Base-by-base conservation (phyloP, 2,329 filamentous ascomycete species). In the Hypoxylon sp. region DNA sequence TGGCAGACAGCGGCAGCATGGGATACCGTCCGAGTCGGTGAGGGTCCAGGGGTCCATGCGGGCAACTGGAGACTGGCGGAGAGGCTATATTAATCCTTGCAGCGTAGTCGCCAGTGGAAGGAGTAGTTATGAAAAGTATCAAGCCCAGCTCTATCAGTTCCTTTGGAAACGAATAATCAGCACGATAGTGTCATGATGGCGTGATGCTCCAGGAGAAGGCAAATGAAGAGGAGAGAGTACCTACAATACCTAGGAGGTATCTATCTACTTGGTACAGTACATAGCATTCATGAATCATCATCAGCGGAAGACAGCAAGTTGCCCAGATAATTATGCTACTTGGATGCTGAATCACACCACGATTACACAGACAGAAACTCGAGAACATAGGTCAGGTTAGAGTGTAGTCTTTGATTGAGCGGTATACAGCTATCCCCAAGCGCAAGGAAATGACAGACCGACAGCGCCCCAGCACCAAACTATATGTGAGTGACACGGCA, bases 381-480 rank as follows among this genome's bases (percentile, higher is more conserved):
- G n/a, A 42, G 11, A 29, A 29, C 26, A 29, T 35, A 9, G n/a
- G 7, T 7, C 27, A 7, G 7, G n/a, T n/a, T n/a, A n/a, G n/a
- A n/a, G n/a, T n/a, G 40, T 42, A 9, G 40, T 8, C 15, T 10
- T n/a, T 23, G 17, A 40, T 48, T 10, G 18, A 42, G 38, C 57
- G 52, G 53, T 63, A 60, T 62, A 60, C 40, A 52, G 37, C 55
- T 63, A 60, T 57, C 56, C 53, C 54, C 45, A 47, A 48, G 43
- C 60, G 15, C 9, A 17, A 24, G 2, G 11, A 38, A 51, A 50
- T 2, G 43, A 37, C 23, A 35, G 47, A 48, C 4, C 18, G 45
- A 33, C 50, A 48, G 9, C 24, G 31, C 57, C 21, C 53, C 48
- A 17, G 60, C 60, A 58, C 60, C 60, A 29, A 45, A 55, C 47